These are phyloP conservation scores for Penicillium sp. DNA, from an alignment of 2,329 filamentous ascomycete species.

Conservation along the genomic window DNA sequence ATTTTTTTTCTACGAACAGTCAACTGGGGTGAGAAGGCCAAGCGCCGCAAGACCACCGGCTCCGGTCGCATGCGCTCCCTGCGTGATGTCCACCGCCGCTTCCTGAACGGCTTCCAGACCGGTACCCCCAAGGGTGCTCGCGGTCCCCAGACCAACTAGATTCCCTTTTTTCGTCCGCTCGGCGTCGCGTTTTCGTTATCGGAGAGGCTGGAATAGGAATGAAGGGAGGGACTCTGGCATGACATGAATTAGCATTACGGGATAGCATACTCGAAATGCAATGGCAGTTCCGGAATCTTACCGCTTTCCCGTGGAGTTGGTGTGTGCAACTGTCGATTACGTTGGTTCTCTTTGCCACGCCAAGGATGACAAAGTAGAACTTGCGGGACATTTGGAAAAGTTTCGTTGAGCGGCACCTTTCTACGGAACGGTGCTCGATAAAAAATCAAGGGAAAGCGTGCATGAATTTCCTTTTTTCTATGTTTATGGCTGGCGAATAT, in stretches of 20 bases:
- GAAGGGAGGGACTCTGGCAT: conserved; percentile 37
- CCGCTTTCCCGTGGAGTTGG: conserved; percentile 39
- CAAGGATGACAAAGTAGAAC: conserved; percentile 21
- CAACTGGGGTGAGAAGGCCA: conserved; percentile 99
- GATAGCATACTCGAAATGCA: conserved; percentile 35
- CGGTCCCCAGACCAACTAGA: conserved; percentile 56
- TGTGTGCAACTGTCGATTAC: conserved; percentile 34
- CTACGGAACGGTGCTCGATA: conserved; percentile 24
- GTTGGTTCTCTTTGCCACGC: conserved; percentile 30
- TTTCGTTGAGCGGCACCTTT: conserved; percentile 29
- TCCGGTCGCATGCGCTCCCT: conserved; percentile 95
- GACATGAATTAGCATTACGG: conserved; percentile 39
- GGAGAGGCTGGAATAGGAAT: conserved; percentile 37
- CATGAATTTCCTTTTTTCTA: conserved; percentile 41
- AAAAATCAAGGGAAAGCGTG: conserved; percentile 34
- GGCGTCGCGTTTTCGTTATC: conserved; percentile 41
- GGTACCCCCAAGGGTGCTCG: conserved; percentile 82
- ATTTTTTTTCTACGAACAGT: conserved; percentile 55
- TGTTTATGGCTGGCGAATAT: conserved; percentile 41
- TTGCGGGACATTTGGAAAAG: conserved; percentile 28
- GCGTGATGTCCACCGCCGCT: conserved; percentile 86
- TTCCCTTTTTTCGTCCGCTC: conserved; percentile 30
- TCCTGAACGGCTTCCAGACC: conserved; percentile 97
- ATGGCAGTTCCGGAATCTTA: conserved; percentile 34
- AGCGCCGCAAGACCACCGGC: conserved; percentile 99